Evolutionary conservation across 2,329 filamentous ascomycete species (phyloP).

Genomic region (Periconia sp.): DNA sequence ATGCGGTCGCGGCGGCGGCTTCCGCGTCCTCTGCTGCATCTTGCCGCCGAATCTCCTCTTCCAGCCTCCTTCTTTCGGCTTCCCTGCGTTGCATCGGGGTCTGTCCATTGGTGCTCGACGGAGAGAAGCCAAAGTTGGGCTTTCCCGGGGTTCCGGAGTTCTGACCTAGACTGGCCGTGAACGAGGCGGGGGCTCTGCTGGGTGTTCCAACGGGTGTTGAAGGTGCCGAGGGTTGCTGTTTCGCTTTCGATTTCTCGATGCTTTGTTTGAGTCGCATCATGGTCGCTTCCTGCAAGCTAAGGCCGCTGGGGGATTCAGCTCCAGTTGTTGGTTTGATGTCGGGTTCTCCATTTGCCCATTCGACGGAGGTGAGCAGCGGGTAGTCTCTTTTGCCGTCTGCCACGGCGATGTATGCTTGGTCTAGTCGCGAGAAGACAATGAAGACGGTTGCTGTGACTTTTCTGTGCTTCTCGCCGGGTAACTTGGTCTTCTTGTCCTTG

Average conservation of each 20-base stretch:
- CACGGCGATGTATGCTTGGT: slow-evolving; percentile 60
- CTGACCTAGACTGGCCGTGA: slow-evolving; percentile 19
- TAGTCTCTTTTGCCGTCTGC: slow-evolving; percentile 53
- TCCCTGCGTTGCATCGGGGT: slow-evolving; percentile 49
- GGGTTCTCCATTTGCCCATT: slow-evolving; percentile 58
- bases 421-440: slow-evolving; percentile 59
- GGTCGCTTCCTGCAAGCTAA: too few relatives aligned
- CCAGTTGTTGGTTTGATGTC: slow-evolving; percentile 41
- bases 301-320: too few relatives aligned
- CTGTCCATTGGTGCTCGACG: slow-evolving; percentile 44
- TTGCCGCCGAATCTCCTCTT: slow-evolving; percentile 47
- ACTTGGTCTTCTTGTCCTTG: slow-evolving; percentile 59
- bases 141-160: slow-evolving; percentile 28
- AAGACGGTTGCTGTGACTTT: slow-evolving; percentile 56
- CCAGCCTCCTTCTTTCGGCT: slow-evolving; percentile 47
- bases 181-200: slow-evolving; percentile 27
- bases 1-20: neutral
- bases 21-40: slow-evolving; percentile 31
- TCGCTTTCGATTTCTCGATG: too few relatives aligned
- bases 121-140: slow-evolving; percentile 43
- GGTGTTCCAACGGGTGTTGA: slow-evolving; percentile 33
- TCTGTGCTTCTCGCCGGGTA: slow-evolving; percentile 54
- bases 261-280: too few relatives aligned
- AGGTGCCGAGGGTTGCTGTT: slow-evolving; percentile 20
- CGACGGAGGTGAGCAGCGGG: slow-evolving; percentile 55